Percentiles rank a stretch among this genome's conserved stretches.
Conservation (phyloP, 768 basidiomycete species). For the Aureoboletus auriporus region DNA sequence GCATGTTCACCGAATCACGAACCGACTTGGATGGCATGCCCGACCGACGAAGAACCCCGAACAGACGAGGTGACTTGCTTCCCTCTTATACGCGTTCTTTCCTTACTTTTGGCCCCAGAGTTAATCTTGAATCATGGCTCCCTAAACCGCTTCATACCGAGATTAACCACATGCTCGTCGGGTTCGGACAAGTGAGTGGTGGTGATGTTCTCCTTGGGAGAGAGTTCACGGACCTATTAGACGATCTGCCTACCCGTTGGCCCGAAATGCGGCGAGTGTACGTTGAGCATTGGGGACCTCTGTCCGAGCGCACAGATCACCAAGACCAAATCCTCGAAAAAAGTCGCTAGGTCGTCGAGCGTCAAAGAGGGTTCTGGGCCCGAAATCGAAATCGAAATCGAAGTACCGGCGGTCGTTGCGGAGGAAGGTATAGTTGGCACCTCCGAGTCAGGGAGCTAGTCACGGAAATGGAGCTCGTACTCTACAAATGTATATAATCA, state of each 20-base stretch:
- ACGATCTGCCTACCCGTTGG: constrained; percentile 62
- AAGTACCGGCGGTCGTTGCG: constrained; percentile 5
- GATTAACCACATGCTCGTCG: constrained; percentile 79
- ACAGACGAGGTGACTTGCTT: constrained; percentile 61
- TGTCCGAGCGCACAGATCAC: constrained; percentile 60
- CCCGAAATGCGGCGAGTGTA: constrained; percentile 63
- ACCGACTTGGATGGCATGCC: constrained; percentile 89
- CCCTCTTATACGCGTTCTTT: background rate
- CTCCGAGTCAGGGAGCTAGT: too few relatives aligned
- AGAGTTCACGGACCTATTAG: constrained; percentile 30
- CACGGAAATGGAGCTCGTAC: too few relatives aligned
- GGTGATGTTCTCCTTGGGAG: background rate
- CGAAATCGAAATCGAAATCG: constrained; percentile 37
- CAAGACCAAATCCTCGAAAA: constrained; percentile 11
- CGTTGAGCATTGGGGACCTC: constrained; percentile 47
- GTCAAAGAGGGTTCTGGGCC: constrained; percentile 24
- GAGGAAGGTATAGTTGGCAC: too few relatives aligned
- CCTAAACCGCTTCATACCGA: constrained; percentile 67
- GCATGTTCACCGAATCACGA: constrained; percentile 94
- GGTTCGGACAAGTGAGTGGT: constrained; percentile 71
- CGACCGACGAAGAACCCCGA: constrained; percentile 83
- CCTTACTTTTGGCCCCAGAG: constrained; percentile 31
- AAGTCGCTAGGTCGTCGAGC: background rate
- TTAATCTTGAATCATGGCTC: constrained; percentile 83
- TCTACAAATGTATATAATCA: too few relatives aligned